Evolutionary conservation across 805 yeast genomes (phyloP).

Genomic region (Saccharomycopsis schoenii): DNA sequence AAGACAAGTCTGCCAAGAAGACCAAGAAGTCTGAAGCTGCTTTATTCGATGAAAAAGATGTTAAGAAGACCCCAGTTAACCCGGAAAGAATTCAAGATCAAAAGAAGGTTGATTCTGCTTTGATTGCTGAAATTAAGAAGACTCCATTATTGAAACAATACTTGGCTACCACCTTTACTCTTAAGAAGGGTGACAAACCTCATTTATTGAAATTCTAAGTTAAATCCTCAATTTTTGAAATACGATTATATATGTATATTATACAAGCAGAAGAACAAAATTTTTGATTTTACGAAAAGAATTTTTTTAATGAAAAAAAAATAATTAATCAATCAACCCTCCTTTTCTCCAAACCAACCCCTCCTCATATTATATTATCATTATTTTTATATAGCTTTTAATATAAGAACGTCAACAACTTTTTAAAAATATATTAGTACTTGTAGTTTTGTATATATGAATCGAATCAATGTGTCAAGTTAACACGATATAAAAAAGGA

Average conservation of each 20-base stretch:
- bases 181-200: conserved; percentile 97
- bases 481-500: no score
- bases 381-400: conserved; percentile 1
- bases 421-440: neutral
- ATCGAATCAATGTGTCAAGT: no score
- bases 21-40: conserved; percentile 77
- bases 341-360: neutral
- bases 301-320: neutral
- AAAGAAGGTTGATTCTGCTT: conserved; percentile 87
- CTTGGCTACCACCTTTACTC: conserved; percentile 90
- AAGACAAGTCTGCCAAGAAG: conserved; percentile 79
- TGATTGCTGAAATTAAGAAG: conserved; percentile 90
- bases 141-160: conserved; percentile 95
- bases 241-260: neutral
- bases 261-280: neutral
- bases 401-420: conserved; percentile 1
- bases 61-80: conserved; percentile 68
- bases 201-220: conserved; percentile 92
- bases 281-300: neutral
- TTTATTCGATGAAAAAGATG: conserved; percentile 69
- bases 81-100: conserved; percentile 95
- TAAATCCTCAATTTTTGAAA: neutral
- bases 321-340: neutral
- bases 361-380: conserved; percentile 1
- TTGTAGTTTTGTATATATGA: neutral